Evolutionary conservation across 148 eudicot genomes (phyloP).

Genomic region (Rhododendron griersonianum): DNA sequence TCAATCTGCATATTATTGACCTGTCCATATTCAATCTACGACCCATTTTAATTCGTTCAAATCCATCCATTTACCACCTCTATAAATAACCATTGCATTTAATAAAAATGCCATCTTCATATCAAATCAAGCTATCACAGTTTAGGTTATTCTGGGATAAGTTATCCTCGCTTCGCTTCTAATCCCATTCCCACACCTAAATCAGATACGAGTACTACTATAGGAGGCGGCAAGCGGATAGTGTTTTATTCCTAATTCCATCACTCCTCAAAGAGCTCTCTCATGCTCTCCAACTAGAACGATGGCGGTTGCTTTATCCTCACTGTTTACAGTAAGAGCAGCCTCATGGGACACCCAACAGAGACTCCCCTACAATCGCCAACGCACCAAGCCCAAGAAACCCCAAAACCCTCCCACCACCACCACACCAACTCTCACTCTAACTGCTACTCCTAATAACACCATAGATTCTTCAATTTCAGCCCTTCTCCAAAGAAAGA

Average conservation of each 20-base stretch:
- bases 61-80: no score
- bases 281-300: not conserved
- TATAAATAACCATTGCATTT: no score
- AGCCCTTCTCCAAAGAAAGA: constrained; percentile 44
- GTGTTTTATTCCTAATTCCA: not conserved
- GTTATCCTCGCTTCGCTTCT: not conserved
- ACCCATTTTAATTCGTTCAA: no score
- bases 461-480: constrained; percentile 31
- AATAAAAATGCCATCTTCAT: no score
- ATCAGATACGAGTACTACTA: not conserved
- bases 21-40: no score
- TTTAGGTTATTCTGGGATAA: not conserved
- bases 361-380: constrained; percentile 58
- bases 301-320: constrained; percentile 15
- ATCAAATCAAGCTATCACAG: no score
- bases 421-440: constrained; percentile 12
- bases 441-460: not conserved
- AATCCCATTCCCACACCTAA: not conserved
- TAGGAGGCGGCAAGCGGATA: not conserved
- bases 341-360: constrained; percentile 64
- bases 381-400: constrained; percentile 36
- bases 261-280: not conserved
- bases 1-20: no score
- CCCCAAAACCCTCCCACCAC: constrained; percentile 16
- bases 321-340: constrained; percentile 20